Evolutionary conservation across 2,329 filamentous ascomycete genomes (phyloP), one percentile per base, ranked within the genome.

Genomic region (Colletotrichum filicis): DNA sequence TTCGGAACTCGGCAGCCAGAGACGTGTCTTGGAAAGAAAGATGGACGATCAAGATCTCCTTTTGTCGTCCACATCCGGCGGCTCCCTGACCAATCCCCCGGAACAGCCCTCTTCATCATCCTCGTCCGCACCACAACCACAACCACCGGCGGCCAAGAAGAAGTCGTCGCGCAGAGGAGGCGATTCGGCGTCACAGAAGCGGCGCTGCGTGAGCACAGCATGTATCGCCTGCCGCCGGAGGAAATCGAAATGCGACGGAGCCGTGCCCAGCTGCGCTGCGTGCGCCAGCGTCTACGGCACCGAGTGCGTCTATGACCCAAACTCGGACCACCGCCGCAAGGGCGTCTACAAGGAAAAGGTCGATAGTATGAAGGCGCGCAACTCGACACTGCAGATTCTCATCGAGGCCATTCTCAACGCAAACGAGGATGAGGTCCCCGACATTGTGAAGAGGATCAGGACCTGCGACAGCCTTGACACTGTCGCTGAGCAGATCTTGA

Each of bases 271-370:
- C 78, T 98, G 97, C 81, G 96, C 96, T 8, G 96, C 97, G n/a
- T 99, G 97, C 83, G 92, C 94, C 74, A 97, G 95, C 77, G 96
- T 98, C 67, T 98, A 99, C 80, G 90, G 91, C 74, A 97, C 94
- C 74, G 91, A 94, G 84, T 98, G 97, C 82, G 88, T 98, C 76
- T 98, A 98, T 86, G 96, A 98, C 80, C 96, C 95, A 4, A 97
- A 95, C 80, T 98, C 95, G 71, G 97, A 99, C 82, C 95, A 98
- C 82, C 93, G 97, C 62, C 92, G 97, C 63, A 98, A 98, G 82
- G 97, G 97, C 73, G 97, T 98, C 61, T 98, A 98, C 82, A 95
- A 96, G 79, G 95, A 98, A 83, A 97, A 98, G 82, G 91, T 93
- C 28, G 95, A 98, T 82, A 94, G 91, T 79, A 89, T 96, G 81